Conservation (phyloP, 2,329 filamentous ascomycete genomes). For the Mollisia scopiformis region DNA sequence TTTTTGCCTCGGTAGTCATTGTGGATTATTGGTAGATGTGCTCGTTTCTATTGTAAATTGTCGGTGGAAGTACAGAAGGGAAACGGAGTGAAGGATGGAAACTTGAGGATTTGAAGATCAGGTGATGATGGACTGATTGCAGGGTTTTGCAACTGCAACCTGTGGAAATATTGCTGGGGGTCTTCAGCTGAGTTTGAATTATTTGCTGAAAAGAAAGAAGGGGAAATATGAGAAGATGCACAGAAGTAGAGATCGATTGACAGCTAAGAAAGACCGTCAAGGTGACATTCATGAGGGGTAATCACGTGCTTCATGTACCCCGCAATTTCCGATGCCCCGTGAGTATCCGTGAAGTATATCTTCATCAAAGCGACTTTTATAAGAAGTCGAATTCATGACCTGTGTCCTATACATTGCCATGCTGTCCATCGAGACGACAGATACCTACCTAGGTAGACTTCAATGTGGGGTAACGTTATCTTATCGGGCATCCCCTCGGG, state of each 20-base stretch:
- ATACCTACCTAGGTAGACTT: too few species aligned
- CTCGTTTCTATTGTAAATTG: not conserved
- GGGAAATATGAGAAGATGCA: not conserved
- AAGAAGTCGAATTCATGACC: not conserved
- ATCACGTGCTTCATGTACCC: slow-evolving; percentile 2
- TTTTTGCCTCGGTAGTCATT: slow-evolving; percentile 23
- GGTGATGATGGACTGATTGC: too few species aligned
- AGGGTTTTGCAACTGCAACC: too few species aligned
- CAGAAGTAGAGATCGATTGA: not conserved
- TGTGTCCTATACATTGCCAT: not conserved
- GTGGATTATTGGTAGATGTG: slow-evolving; percentile 36
- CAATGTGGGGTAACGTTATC: not conserved
- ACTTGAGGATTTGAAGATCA: not conserved
- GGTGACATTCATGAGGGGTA: slow-evolving; percentile 12
- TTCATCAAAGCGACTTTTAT: not conserved
- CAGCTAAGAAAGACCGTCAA: too few species aligned
- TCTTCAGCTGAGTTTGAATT: too few species aligned
- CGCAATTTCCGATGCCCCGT: not conserved
- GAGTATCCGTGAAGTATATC: not conserved
- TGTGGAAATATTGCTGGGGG: too few species aligned
- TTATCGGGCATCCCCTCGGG: not conserved
- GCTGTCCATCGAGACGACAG: too few species aligned
- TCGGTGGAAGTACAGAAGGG: too few species aligned
- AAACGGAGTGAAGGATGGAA: not conserved
- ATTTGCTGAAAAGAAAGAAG: not conserved